phyloP scores from a whole-genome alignment of 352 stramenopile species.

The Pilasporangium apinafurcum region DNA sequence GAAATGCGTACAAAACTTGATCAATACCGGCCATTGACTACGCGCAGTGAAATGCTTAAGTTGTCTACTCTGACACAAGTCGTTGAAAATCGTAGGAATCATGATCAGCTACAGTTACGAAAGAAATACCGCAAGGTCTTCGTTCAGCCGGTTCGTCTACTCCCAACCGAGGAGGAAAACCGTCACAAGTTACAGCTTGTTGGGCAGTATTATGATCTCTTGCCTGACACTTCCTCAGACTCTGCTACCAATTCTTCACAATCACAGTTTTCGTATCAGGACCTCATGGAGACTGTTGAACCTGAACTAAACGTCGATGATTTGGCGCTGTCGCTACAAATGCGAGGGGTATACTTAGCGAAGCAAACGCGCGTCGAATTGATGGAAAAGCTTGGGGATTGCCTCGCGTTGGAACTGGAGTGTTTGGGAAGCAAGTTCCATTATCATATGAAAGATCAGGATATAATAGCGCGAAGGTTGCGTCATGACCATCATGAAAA shows the following conservation, averaged over 20 bases:
- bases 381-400: slow-evolving; percentile 49
- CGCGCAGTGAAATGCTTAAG: slow-evolving; percentile 61
- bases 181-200: slow-evolving; percentile 29
- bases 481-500: slow-evolving; percentile 46
- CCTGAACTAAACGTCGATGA: slow-evolving; percentile 62
- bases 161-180: slow-evolving; percentile 39
- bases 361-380: slow-evolving; percentile 55
- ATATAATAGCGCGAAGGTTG: slow-evolving; percentile 36
- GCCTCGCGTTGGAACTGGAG: slow-evolving; percentile 57
- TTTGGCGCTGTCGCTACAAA: slow-evolving; percentile 47
- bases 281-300: slow-evolving; percentile 54
- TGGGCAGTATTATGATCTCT: slow-evolving; percentile 51
- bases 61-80: slow-evolving; percentile 42
- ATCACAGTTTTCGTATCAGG: slow-evolving; percentile 14
- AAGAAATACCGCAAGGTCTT: slow-evolving; percentile 47
- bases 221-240: slow-evolving; percentile 10
- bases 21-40: slow-evolving; percentile 23
- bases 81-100: slow-evolving; percentile 15
- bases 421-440: slow-evolving; percentile 61
- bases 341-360: slow-evolving; percentile 50
- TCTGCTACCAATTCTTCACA: slow-evolving; percentile 5
- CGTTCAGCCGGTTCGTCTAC: slow-evolving; percentile 25
- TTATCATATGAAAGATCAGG: slow-evolving; percentile 59
- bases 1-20: not conserved
- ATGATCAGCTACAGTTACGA: slow-evolving; percentile 28